Evolutionary conservation across 2,329 filamentous ascomycete species (phyloP), one percentile per base, ranked within the genome.

Genomic region (Fusarium vanettenii): DNA sequence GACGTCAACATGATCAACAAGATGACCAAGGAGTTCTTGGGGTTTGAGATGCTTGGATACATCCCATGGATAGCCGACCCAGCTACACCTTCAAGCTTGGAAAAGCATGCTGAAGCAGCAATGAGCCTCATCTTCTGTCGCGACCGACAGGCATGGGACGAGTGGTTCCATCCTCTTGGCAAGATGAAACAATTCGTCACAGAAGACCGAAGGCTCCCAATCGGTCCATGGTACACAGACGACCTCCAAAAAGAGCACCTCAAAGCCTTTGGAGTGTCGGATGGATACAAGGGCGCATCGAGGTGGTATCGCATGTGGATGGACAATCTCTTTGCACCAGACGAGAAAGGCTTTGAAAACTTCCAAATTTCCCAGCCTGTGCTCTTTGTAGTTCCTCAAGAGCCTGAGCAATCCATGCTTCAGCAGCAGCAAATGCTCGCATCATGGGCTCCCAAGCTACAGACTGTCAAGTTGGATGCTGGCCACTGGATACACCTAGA

Each of bases 401-500:
- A 75, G 6, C 73, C 77, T 0, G 64, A 64, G 1, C 41, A 60
- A 2, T 73, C 70, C 4, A 66, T 70, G 8, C 16, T 61, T 0
- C 78, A 81, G 50, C 80, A 81, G 48, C 76, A 65, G 10, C 68
- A 78, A n/a, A 79, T 81, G 76, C 29, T 81, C 2, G 65, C 71
- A 11, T 64, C 72, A 7, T 82, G 81, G 80, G 29, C 75, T 1
- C 60, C 70, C 0, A 62, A 86, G 9, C 72, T 88, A 50, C 85
- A 83, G 1, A 82, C 84, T 20, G 80, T 79, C 10, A 76, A 64
- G 27, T 31, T 85, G 1, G 75, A 82, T 6, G 75, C 79, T 1
- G 80, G 82, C 0, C 84, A 85, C 72, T 85, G 82, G 79, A 67
- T 80, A 3, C 79, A 81, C 9, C 60, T 82, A 6, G 83, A 85